Evolutionary conservation across 2,329 filamentous ascomycete species (phyloP), one percentile per base, ranked within the genome.

Genomic region (Thielaviopsis populi): DNA sequence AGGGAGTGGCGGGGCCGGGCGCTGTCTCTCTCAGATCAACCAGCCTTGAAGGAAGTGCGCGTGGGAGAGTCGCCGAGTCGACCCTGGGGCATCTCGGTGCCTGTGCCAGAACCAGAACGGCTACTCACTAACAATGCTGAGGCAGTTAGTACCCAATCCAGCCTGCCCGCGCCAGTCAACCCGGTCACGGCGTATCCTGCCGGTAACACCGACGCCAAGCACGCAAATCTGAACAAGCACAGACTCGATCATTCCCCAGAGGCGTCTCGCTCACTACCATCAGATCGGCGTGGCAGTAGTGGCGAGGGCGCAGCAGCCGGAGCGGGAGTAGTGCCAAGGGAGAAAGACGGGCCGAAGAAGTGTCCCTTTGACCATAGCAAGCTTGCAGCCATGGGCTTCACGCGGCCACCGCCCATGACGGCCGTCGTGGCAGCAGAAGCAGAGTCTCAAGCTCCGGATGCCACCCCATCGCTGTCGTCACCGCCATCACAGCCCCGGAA

Each of bases 11-110:
- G 90, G 64, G 79, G 84, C 67, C 80, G 85, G 65, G 53, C n/a
- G 15, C 24, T 22, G 8, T 56, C 27, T 30, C 88, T 86, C 70
- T 96, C 96, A 71, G 90, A 95, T 68, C 83, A 91, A 54, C 85
- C 88, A 0, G 74, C 30, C n/a, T 37, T 97, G 62, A 89, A 92
- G 71, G 92, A 96, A 69, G 83, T 97, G 10, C 82, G 92, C n/a
- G 85, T 97, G 24, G 92, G 92, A 53, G 92, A 97, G 74, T 95
- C 89, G 15, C 92, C 92, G 4, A 95, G 88, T 73, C 81, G 92
- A 54, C 92, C 92, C 15, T 96, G 91, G 91, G 91, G 91, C 5
- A 95, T 96, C 62, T 83, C 84, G 4, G 86, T 96, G 0, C 91
- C 91, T 2, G 73, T 83, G 43, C 77, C 80, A 67, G 77, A 80